Evolutionary conservation across 495 filamentous ascomycete genomes (phyloP).

Genomic region (Neurospora sublineolata): DNA sequence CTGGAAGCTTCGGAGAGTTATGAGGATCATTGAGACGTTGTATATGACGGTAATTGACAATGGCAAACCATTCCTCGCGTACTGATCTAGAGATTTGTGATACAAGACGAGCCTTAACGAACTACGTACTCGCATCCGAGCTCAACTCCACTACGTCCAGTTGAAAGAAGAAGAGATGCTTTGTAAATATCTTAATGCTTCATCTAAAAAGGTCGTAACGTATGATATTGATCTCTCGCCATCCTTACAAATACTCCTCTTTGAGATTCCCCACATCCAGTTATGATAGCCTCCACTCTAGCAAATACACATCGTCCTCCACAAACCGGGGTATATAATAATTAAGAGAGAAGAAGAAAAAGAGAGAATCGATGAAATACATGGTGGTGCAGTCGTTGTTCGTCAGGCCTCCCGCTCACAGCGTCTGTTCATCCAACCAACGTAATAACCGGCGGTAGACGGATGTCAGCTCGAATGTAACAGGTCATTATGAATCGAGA

Average conservation of each 20-base stretch:
- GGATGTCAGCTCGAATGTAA: not conserved
- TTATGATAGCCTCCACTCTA: not conserved
- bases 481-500: not conserved
- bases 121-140: not conserved
- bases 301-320: not conserved
- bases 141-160: not conserved
- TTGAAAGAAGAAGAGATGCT: not conserved
- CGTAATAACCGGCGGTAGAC: not conserved
- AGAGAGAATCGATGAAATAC: not conserved
- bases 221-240: not conserved
- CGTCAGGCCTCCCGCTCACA: not conserved
- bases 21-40: not conserved
- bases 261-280: not conserved
- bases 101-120: not conserved
- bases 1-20: not conserved
- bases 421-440: not conserved
- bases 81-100: not conserved
- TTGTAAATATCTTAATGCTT: constrained; percentile 7
- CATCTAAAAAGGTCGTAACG: constrained; percentile 2
- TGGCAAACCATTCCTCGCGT: not conserved
- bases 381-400: not conserved
- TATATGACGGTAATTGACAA: not conserved
- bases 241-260: not conserved
- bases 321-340: not conserved
- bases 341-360: not conserved